These are phyloP conservation scores for Dicorynia guianensis DNA, from an alignment of 306 rosid species.

Conservation along the genomic window DNA sequence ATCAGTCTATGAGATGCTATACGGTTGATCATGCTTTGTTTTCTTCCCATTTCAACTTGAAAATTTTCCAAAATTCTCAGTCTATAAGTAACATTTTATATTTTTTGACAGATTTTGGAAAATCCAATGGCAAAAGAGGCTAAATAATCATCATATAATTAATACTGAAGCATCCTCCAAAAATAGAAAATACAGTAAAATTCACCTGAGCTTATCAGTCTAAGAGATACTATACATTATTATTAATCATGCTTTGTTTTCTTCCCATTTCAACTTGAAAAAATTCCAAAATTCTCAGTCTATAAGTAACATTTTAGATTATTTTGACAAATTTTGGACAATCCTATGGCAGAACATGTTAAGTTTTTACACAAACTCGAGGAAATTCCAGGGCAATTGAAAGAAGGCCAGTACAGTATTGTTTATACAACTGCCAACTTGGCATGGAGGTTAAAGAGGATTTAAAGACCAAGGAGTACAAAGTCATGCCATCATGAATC, in stretches of 20 bases:
- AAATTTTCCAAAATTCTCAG: constrained; percentile 3
- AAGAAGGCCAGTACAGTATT: neutral
- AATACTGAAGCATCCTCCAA: constrained; percentile 1
- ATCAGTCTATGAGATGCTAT: constrained; percentile 23
- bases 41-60: constrained; percentile 22
- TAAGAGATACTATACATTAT: constrained; percentile 22
- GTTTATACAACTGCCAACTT: neutral
- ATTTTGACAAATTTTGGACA: constrained; percentile 5
- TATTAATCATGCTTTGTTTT: neutral
- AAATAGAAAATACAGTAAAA: constrained; percentile 26
- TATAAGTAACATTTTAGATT: constrained; percentile 21
- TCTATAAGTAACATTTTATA: constrained; percentile 13
- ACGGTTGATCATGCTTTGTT: neutral
- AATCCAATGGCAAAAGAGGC: too few relatives aligned
- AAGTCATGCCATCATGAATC: neutral
- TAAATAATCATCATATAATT: neutral
- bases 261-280: constrained; percentile 25
- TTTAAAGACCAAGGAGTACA: neutral
- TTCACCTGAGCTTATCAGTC: neutral
- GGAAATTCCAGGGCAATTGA: constrained; percentile 9
- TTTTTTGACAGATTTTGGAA: neutral
- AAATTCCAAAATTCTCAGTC: neutral
- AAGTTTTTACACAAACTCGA: too few relatives aligned
- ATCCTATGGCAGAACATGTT: too few relatives aligned
- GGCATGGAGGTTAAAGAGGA: neutral